Conservation (phyloP, 768 basidiomycete genomes). For the Arthromyces matolae region DNA sequence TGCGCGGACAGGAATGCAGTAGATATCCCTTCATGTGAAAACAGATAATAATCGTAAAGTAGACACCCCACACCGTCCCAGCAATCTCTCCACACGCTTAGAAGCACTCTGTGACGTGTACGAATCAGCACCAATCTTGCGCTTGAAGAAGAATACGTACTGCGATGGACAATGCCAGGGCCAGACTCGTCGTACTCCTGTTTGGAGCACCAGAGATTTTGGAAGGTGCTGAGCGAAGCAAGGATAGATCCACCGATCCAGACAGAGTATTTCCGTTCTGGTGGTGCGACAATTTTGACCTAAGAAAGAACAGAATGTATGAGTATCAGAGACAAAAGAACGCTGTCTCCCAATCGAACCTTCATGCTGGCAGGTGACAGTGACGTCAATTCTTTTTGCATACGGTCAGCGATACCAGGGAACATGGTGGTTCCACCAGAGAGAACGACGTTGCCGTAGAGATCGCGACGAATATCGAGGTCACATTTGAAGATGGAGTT, state of each 20-base stretch:
- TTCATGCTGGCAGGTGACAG: slow-evolving; percentile 89
- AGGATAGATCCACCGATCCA: slow-evolving; percentile 90
- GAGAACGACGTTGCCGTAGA: slow-evolving; percentile 81
- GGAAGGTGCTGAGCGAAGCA: slow-evolving; percentile 92
- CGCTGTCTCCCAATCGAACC: slow-evolving; percentile 30
- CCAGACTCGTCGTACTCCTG: slow-evolving; percentile 90
- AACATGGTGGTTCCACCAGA: slow-evolving; percentile 95
- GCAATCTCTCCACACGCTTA: slow-evolving; percentile 13
- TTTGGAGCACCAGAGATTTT: slow-evolving; percentile 92
- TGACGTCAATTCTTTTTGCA: slow-evolving; percentile 90
- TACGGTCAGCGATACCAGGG: slow-evolving; percentile 92
- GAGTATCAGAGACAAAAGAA: slow-evolving; percentile 2
- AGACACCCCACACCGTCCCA: slow-evolving; percentile 7
- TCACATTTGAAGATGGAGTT: slow-evolving; percentile 89
- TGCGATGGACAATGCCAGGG: slow-evolving; percentile 77
- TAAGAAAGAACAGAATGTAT: slow-evolving; percentile 16
- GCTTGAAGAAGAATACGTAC: slow-evolving; percentile 33
- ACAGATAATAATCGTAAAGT: slow-evolving; percentile 11
- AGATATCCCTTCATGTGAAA: slow-evolving; percentile 10
- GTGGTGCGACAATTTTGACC: slow-evolving; percentile 92
- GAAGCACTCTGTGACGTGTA: slow-evolving; percentile 32
- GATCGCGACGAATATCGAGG: slow-evolving; percentile 78
- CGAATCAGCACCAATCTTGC: slow-evolving; percentile 1
- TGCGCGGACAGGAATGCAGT: slow-evolving; percentile 2
- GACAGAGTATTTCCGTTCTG: slow-evolving; percentile 93